These are phyloP conservation scores for Dichotomocladium elegans DNA, from an alignment of 371 early-diverging fungal genomes.

Conservation along the genomic window DNA sequence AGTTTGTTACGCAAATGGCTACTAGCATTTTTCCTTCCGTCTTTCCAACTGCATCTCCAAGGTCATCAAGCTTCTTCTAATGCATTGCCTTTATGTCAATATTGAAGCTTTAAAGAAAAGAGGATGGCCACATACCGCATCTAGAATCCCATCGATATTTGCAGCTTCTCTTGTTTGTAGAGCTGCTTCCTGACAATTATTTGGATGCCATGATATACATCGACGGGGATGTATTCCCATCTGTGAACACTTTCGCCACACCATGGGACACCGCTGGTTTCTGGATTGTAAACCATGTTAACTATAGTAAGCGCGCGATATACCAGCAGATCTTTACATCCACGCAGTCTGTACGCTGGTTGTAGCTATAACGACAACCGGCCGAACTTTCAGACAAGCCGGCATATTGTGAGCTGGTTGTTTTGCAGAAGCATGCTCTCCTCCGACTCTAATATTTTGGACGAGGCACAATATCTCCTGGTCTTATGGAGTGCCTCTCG, in stretches of 20 bases:
- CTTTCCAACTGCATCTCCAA: background rate
- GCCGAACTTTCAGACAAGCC: too few relatives aligned
- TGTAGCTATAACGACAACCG: too few relatives aligned
- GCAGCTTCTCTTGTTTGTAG: background rate
- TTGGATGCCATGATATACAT: background rate
- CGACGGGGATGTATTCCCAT: background rate
- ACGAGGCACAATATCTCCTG: too few relatives aligned
- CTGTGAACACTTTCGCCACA: background rate
- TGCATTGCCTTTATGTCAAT: background rate
- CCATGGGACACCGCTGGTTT: background rate
- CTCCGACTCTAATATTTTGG: too few relatives aligned
- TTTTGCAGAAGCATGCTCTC: too few relatives aligned
- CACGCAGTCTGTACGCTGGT: too few relatives aligned
- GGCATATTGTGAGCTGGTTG: too few relatives aligned
- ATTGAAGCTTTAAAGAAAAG: background rate
- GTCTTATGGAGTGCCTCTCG: too few relatives aligned
- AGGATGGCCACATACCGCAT: background rate
- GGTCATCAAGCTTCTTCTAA: background rate
- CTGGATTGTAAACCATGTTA: too few relatives aligned
- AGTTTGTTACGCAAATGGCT: background rate
- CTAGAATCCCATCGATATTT: background rate
- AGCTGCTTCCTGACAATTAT: background rate
- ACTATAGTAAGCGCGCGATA: too few relatives aligned
- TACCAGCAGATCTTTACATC: too few relatives aligned
- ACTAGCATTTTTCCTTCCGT: background rate